phyloP scores from a whole-genome alignment of 768 basidiomycete genomes.

The Hemileccinum impolitum region DNA sequence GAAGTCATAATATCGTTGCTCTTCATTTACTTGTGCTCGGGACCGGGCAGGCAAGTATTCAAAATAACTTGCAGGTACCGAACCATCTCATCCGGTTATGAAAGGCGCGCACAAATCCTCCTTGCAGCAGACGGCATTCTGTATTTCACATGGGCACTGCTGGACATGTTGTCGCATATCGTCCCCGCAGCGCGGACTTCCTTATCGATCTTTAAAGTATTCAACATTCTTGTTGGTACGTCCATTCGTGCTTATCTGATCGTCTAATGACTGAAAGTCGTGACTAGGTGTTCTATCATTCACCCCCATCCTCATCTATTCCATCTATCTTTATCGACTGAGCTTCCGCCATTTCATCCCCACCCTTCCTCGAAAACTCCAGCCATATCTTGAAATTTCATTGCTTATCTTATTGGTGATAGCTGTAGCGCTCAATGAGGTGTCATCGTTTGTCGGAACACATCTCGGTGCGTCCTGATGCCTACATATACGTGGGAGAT shows the following conservation, averaged over 20 bases:
- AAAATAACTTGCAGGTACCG: background rate
- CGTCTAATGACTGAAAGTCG: background rate
- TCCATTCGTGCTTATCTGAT: constrained; percentile 1
- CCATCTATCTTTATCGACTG: constrained; percentile 58
- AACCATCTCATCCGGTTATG: constrained; percentile 1
- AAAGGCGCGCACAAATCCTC: constrained; percentile 50
- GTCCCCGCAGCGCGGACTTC: constrained; percentile 49
- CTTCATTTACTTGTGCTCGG: constrained; percentile 48
- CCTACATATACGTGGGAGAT: background rate
- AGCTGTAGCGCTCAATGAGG: constrained; percentile 51
- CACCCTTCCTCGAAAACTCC: constrained; percentile 49
- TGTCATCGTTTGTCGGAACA: constrained; percentile 64
- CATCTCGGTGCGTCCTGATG: constrained; percentile 44
- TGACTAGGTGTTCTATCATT: constrained; percentile 51
- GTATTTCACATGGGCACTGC: constrained; percentile 54
- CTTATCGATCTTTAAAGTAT: constrained; percentile 42
- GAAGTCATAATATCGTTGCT: constrained; percentile 59
- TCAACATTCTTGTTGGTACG: constrained; percentile 65
- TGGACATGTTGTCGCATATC: constrained; percentile 59
- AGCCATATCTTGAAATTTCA: constrained; percentile 39
- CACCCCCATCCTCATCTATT: constrained; percentile 63
- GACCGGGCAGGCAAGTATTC: constrained; percentile 45
- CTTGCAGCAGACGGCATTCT: constrained; percentile 60
- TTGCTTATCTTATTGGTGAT: constrained; percentile 55
- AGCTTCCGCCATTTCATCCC: constrained; percentile 49